Evolutionary conservation across 2,329 filamentous ascomycete species (phyloP).

Genomic region (Capronia coronata): DNA sequence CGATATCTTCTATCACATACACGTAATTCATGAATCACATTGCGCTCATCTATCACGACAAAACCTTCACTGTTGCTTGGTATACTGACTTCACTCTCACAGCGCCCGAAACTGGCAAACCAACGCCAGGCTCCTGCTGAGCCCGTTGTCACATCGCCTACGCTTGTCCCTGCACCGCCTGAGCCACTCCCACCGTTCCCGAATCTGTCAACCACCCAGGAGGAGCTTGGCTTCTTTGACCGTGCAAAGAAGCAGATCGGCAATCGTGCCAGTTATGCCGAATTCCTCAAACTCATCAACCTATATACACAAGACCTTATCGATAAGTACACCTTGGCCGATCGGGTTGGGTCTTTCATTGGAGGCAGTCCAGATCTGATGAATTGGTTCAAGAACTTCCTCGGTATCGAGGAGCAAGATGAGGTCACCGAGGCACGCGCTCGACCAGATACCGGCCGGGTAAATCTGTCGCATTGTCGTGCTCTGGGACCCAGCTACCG

Average conservation of each 20-base stretch:
- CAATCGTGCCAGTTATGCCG: constrained; percentile 86
- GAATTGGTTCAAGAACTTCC: constrained; percentile 76
- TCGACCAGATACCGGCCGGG: constrained; percentile 66
- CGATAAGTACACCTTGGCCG: constrained; percentile 72
- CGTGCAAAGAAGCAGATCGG: constrained; percentile 92
- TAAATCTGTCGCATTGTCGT: constrained; percentile 92
- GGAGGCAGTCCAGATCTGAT: constrained; percentile 84
- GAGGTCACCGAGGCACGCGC: constrained; percentile 73
- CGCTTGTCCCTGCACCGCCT: constrained; percentile 78
- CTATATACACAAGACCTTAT: constrained; percentile 91
- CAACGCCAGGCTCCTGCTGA: constrained; percentile 41
- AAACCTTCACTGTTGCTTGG: neutral
- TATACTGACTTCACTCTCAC: constrained; percentile 3
- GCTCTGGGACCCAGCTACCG: constrained; percentile 95
- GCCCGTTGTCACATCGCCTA: constrained; percentile 62
- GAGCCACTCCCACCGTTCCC: constrained; percentile 75
- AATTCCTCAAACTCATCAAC: constrained; percentile 96
- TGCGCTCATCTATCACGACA: neutral
- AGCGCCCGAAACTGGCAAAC: constrained; percentile 23
- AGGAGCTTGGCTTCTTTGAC: constrained; percentile 92
- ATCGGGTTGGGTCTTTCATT: constrained; percentile 79
- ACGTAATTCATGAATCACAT: neutral
- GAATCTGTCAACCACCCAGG: constrained; percentile 65
- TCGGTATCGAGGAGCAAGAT: constrained; percentile 70
- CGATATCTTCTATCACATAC: neutral